phyloP scores from a whole-genome alignment of 257 asterid genomes.

The Dorcoceras hygrometricum region DNA sequence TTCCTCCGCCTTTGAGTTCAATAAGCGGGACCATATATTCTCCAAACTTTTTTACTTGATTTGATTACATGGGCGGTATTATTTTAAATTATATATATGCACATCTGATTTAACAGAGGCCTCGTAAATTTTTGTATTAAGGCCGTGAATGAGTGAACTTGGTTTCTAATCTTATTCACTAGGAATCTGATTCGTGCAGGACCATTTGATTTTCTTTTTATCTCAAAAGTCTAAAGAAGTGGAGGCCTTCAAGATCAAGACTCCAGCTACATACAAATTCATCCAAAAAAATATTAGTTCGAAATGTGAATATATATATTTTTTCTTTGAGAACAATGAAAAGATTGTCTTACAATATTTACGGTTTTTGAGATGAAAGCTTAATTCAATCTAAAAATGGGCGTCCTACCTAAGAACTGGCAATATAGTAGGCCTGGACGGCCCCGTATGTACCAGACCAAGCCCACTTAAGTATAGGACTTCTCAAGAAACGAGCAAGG shows the following conservation, averaged over 20 bases:
- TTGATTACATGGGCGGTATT: slow-evolving; percentile 20
- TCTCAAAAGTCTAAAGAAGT: slow-evolving; percentile 37
- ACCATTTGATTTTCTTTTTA: slow-evolving; percentile 38
- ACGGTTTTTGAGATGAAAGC: too few species aligned
- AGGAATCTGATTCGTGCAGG: slow-evolving; percentile 55
- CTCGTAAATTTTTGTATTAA: not conserved
- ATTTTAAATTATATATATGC: not conserved
- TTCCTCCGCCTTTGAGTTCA: slow-evolving; percentile 41
- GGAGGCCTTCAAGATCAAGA: slow-evolving; percentile 4
- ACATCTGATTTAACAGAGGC: not conserved
- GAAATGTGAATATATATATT: too few species aligned
- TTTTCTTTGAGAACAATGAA: too few species aligned
- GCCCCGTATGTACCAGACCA: too few species aligned
- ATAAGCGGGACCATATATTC: slow-evolving; percentile 35
- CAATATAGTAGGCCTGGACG: too few species aligned
- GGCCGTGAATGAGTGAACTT: slow-evolving; percentile 26
- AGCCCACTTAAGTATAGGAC: too few species aligned
- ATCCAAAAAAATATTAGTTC: too few species aligned
- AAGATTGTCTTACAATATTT: too few species aligned
- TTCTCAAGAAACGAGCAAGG: too few species aligned
- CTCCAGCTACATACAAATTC: not conserved
- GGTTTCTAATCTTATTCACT: slow-evolving; percentile 6
- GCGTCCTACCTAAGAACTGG: too few species aligned
- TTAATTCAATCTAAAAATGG: too few species aligned
- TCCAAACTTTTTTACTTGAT: slow-evolving; percentile 21